These are phyloP conservation scores for Geotrichum europaeum DNA, from an alignment of 1,139 yeast genomes.

Conservation along the genomic window DNA sequence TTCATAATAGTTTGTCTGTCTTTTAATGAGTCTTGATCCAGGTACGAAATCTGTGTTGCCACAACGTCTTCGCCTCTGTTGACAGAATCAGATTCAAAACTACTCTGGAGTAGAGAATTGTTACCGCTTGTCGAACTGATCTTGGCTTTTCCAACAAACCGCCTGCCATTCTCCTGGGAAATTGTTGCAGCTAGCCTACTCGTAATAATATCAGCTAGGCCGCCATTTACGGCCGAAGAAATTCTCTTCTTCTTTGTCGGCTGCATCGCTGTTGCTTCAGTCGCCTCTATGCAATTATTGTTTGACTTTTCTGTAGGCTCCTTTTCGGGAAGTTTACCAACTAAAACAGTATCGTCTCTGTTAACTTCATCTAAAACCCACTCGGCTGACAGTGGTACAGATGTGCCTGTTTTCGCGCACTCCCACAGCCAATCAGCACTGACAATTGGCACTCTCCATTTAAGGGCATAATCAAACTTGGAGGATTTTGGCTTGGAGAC, in stretches of 20 bases:
- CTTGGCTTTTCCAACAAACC: constrained; percentile 7
- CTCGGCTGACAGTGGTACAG: constrained; percentile 25
- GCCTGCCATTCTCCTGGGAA: not conserved
- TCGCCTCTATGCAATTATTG: not conserved
- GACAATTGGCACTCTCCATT: constrained; percentile 54
- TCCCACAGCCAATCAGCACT: constrained; percentile 50
- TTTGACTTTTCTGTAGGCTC: not conserved
- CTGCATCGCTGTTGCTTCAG: not conserved
- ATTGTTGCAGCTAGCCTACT: not conserved
- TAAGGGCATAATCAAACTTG: constrained; percentile 45
- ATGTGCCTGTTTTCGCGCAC: constrained; percentile 30
- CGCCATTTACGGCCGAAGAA: not conserved
- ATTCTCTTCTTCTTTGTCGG: not conserved
- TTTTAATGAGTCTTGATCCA: constrained; percentile 10
- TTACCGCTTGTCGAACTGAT: not conserved
- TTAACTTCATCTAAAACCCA: constrained; percentile 42
- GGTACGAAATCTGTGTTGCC: constrained; percentile 10
- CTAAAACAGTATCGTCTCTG: constrained; percentile 4
- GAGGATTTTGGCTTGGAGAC: constrained; percentile 49
- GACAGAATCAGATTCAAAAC: not conserved
- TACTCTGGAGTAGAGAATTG: not conserved
- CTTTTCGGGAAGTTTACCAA: not conserved
- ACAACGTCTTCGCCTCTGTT: not conserved
- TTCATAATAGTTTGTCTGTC: constrained; percentile 2
- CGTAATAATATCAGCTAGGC: not conserved